phyloP scores from a whole-genome alignment of 257 asterid genomes.

The Solanum pinnatisectum region DNA sequence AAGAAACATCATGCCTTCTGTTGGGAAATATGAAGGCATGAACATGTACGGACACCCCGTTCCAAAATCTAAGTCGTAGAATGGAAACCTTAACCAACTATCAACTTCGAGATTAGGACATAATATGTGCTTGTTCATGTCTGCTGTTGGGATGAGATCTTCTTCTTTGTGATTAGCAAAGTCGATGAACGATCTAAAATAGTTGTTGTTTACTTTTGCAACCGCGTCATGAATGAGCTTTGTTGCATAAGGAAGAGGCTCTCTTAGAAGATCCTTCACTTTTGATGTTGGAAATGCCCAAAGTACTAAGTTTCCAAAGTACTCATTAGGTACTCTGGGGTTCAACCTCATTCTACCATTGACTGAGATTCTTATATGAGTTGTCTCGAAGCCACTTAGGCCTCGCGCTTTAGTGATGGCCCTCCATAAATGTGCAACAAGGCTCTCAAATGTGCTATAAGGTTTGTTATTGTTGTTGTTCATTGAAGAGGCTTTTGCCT shows the following conservation, averaged over 20 bases:
- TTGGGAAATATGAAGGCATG: constrained; percentile 72
- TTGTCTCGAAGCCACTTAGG: constrained; percentile 36
- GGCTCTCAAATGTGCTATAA: constrained; percentile 67
- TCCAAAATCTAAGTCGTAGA: constrained; percentile 73
- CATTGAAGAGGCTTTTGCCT: constrained; percentile 44
- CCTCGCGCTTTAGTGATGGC: constrained; percentile 63
- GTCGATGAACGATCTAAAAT: constrained; percentile 73
- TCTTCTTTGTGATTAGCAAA: constrained; percentile 48
- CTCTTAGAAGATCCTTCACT: constrained; percentile 28
- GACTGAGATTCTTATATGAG: constrained; percentile 54
- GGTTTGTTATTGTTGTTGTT: constrained; percentile 25
- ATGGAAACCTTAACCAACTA: constrained; percentile 86
- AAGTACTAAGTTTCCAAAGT: constrained; percentile 71
- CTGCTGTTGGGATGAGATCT: constrained; percentile 48
- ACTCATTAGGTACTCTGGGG: constrained; percentile 53
- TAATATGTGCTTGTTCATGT: constrained; percentile 38
- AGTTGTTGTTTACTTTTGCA: constrained; percentile 34
- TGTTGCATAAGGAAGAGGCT: constrained; percentile 47
- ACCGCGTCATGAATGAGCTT: constrained; percentile 62
- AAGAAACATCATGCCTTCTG: constrained; percentile 52
- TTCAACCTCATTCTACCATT: constrained; percentile 60
- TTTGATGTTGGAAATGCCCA: constrained; percentile 65
- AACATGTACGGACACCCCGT: constrained; percentile 58
- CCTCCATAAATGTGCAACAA: constrained; percentile 78
- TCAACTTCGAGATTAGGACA: constrained; percentile 77